Percentiles rank a stretch among this genome's conserved stretches.
These are phyloP conservation scores for Phyllosticta citribraziliensis DNA, from an alignment of 2,329 filamentous ascomycete species.

Conservation along the genomic window DNA sequence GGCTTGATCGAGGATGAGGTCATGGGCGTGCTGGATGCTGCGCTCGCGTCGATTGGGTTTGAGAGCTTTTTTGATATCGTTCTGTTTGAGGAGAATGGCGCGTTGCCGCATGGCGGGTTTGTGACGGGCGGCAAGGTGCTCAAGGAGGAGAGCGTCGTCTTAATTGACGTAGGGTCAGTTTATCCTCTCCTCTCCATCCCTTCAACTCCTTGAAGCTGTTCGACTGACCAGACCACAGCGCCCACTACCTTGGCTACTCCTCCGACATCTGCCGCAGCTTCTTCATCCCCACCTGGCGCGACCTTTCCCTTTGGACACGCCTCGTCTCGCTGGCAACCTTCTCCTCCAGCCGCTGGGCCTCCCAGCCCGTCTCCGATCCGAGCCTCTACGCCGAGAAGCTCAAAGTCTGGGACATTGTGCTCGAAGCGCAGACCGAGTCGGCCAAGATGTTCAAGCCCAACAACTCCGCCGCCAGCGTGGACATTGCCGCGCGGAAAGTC, in stretches of 20 bases:
- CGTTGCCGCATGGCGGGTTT: slow-evolving; percentile 45
- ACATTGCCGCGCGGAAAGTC: slow-evolving; percentile 49
- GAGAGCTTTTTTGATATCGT: slow-evolving; percentile 55
- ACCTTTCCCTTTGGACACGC: slow-evolving; percentile 24
- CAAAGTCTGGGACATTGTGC: slow-evolving; percentile 49
- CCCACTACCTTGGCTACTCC: slow-evolving; percentile 52
- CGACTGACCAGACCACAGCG: slow-evolving; percentile 22
- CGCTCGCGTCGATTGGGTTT: slow-evolving; percentile 45
- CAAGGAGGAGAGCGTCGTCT: slow-evolving; percentile 45
- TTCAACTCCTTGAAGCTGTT: background rate
- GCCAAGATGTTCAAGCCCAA: slow-evolving; percentile 42
- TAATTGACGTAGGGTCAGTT: slow-evolving; percentile 48
- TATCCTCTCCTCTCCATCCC: slow-evolving; percentile 15
- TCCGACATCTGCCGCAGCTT: slow-evolving; percentile 57
- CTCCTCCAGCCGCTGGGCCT: background rate
- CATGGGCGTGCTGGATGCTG: slow-evolving; percentile 44
- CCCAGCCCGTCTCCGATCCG: slow-evolving; percentile 5
- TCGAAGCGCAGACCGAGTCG: slow-evolving; percentile 52
- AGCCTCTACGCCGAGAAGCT: slow-evolving; percentile 38
- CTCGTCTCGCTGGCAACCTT: slow-evolving; percentile 8
- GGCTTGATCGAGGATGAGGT: slow-evolving; percentile 52
- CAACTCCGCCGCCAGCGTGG: slow-evolving; percentile 48
- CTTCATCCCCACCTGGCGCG: slow-evolving; percentile 28
- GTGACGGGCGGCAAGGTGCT: slow-evolving; percentile 40
- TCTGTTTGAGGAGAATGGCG: slow-evolving; percentile 48